A percentile compares a stretch with the other conserved stretches of the same genome.
Evolutionary conservation across 202 grass and related monocot genomes (phyloP).

Genomic region (Eragrostis tef): DNA sequence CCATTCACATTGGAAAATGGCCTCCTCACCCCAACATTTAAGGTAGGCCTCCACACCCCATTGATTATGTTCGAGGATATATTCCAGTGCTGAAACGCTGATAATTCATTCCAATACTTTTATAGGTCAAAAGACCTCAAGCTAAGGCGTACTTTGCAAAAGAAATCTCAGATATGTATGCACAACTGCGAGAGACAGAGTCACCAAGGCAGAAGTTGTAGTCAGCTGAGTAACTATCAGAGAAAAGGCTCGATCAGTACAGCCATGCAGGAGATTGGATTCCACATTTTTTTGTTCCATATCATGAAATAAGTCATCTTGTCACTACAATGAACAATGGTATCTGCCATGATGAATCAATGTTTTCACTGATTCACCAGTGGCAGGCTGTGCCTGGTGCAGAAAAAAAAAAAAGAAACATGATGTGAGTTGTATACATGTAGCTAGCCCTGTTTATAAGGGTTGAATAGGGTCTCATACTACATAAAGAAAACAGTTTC

Average conservation of each 20-base stretch:
- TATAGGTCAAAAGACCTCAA: constrained; percentile 83
- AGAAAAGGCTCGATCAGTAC: constrained; percentile 14
- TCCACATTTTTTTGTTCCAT: neutral
- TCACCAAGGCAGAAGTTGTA: constrained; percentile 45
- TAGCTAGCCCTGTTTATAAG: too few species aligned
- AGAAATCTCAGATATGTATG: constrained; percentile 82
- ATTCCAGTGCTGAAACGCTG: neutral
- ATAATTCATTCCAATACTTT: constrained; percentile 2
- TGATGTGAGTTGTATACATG: too few species aligned
- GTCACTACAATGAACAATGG: neutral
- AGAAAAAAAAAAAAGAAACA: too few species aligned
- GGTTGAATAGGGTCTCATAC: too few species aligned
- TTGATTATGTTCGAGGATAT: constrained; percentile 5
- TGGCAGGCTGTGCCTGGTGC: neutral
- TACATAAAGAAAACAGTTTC: too few species aligned
- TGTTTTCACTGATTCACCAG: neutral
- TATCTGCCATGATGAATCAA: neutral
- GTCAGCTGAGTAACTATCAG: neutral
- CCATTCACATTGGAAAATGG: constrained; percentile 91
- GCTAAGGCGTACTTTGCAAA: constrained; percentile 85
- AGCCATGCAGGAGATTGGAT: constrained; percentile 1
- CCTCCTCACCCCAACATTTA: constrained; percentile 94
- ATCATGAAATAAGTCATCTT: neutral
- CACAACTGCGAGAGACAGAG: constrained; percentile 51
- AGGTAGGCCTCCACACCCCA: constrained; percentile 64